Evolutionary conservation across 1,284 basidiomycete genomes (phyloP).

Genomic region (Puccinia brachypodii): DNA sequence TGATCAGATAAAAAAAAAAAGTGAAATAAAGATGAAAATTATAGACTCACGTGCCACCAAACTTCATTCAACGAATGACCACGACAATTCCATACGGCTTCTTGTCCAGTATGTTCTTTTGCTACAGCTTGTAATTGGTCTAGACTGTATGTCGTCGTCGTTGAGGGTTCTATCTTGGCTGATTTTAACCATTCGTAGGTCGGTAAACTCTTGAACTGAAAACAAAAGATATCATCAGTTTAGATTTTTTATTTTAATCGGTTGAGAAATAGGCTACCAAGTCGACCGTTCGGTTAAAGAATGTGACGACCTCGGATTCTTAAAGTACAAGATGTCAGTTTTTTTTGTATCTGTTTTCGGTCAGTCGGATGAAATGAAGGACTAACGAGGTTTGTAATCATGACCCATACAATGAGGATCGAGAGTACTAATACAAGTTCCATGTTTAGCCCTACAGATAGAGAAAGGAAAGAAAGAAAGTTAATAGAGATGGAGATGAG

Average conservation of each 20-base stretch:
- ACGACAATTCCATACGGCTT: slow-evolving; percentile 40
- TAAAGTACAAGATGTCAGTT: neutral
- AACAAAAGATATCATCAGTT: neutral
- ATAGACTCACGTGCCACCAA: slow-evolving; percentile 42
- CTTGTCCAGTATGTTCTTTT: slow-evolving; percentile 28
- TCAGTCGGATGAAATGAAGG: neutral
- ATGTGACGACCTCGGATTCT: slow-evolving; percentile 43
- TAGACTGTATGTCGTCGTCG: slow-evolving; percentile 65
- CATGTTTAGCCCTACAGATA: slow-evolving; percentile 60
- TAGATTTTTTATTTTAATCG: neutral
- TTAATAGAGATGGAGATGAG: neutral
- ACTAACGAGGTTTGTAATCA: slow-evolving; percentile 36
- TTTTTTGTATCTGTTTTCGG: neutral
- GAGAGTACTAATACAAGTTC: slow-evolving; percentile 70
- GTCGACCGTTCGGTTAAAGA: slow-evolving; percentile 39
- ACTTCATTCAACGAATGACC: slow-evolving; percentile 45
- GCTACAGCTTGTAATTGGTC: slow-evolving; percentile 61
- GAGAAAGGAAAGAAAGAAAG: neutral
- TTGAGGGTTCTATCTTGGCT: slow-evolving; percentile 71
- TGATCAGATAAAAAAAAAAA: neutral
- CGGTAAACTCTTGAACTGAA: slow-evolving; percentile 63
- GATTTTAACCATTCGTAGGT: slow-evolving; percentile 70
- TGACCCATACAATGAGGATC: slow-evolving; percentile 61
- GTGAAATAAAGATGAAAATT: neutral
- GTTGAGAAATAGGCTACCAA: slow-evolving; percentile 6